Base-by-base conservation (phyloP, 192 early-diverging fungal genomes). In the Gigaspora rosea region DNA sequence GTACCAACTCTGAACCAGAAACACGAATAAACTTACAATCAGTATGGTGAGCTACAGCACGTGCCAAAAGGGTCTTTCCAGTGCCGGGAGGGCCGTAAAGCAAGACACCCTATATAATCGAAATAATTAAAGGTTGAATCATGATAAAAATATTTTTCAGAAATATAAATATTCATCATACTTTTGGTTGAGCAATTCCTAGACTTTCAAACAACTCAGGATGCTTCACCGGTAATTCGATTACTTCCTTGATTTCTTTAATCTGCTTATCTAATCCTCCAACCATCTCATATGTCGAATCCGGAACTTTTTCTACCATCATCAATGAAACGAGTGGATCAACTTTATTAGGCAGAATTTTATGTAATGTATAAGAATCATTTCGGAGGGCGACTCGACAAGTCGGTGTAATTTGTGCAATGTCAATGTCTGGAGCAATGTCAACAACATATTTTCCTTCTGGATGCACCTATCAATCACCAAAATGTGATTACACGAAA, bases 251-350 rank as follows among this genome's bases (percentile, higher is more conserved):
- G 80, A 99, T 98, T 83, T 99, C 98, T 82, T 99, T 98, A 80
- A 99, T 99, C 82, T 99, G 98, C 79, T 96, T 94, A 82, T 98
- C 96, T 48, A 99, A 90, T 75, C 98, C 98, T 80, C 98, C 98
- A 76, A 99, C 93, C 95, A 97, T 96, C 68, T 98, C 98, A 82
- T 99, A 99, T 15, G 98, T 98, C 72, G 95, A 97, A 84, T 98
- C 97, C 36, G 98, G 98, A 18, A 98, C 98, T 85, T 99, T 99
- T 82, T 99, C 98, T 15, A 99, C 96, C 98, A 98, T 99, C 98
- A 99, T 99, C 67, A 99, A 89, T n/a, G 92, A 94, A 22, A 99
- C 98, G 54, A 99, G 89, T n/a, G 98, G 98, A 82, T 99, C 98
- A 66, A 99, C 91, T 79, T 98, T 96, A 86, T 97, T 98, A 56